Evolutionary conservation across 225 moss, liverwort and hornwort species (phyloP).

Genomic region (Marchantia paleacea): DNA sequence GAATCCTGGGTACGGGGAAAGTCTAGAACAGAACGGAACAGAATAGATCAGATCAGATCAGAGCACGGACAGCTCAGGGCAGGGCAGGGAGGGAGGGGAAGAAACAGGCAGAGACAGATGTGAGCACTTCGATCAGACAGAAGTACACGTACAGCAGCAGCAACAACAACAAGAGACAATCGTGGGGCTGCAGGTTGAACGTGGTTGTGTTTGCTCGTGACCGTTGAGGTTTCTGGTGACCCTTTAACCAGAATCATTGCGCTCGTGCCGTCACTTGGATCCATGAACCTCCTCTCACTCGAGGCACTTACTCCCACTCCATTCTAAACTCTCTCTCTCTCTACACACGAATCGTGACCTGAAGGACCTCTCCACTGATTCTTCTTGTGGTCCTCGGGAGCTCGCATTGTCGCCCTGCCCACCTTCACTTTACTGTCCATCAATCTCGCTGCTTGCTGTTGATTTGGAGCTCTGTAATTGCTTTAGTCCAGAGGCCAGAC

Average conservation of each 20-base stretch:
- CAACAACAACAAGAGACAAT: not conserved
- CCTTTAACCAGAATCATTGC: constrained; percentile 1
- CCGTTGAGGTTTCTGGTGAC: constrained; percentile 5
- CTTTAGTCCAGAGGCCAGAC: not conserved
- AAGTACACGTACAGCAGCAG: not conserved
- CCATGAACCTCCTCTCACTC: not conserved
- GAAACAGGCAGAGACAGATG: not conserved
- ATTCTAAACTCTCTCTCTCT: too few species aligned
- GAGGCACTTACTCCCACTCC: too few species aligned
- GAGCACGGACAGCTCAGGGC: not conserved
- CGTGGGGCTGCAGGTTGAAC: not conserved
- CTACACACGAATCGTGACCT: too few species aligned
- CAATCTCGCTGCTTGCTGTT: not conserved
- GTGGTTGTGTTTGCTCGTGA: not conserved
- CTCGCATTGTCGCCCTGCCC: not conserved
- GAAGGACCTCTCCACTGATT: not conserved
- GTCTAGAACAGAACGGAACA: too few species aligned
- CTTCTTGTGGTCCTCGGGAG: not conserved
- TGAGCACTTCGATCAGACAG: not conserved
- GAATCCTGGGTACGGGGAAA: too few species aligned
- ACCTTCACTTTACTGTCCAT: too few species aligned
- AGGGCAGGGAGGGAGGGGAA: not conserved
- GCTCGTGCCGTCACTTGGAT: not conserved
- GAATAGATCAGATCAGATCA: too few species aligned
- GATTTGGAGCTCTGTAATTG: not conserved